Percentiles rank a stretch among this genome's conserved stretches.
These are phyloP conservation scores for Flaveria brownii DNA, from an alignment of 129 eudicot genomes.

Conservation along the genomic window DNA sequence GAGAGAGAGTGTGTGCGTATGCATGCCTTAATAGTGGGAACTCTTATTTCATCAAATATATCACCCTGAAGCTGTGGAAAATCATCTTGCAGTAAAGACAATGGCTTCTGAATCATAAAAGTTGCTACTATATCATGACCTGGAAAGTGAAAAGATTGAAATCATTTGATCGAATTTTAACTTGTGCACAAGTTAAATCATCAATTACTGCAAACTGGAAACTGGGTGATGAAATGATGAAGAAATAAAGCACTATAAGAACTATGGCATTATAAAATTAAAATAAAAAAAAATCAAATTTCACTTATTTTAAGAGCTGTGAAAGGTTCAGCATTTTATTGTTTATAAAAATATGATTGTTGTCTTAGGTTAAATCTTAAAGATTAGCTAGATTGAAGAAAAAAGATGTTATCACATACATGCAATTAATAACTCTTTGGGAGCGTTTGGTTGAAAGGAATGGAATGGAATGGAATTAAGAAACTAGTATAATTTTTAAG, in stretches of 20 bases:
- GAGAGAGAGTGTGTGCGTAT: conserved; percentile 22
- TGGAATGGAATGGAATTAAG: no score
- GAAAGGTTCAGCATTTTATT: not conserved
- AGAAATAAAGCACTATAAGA: conserved; percentile 17
- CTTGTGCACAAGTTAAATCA: conserved; percentile 17
- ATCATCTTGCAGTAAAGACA: conserved; percentile 64
- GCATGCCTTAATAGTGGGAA: conserved; percentile 59
- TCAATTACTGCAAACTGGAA: not conserved
- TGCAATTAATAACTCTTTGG: not conserved
- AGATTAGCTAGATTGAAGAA: not conserved
- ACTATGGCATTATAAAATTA: conserved; percentile 6
- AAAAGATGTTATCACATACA: not conserved
- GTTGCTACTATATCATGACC: conserved; percentile 89
- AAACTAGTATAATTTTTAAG: no score
- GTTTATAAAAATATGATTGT: not conserved
- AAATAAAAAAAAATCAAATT: not conserved
- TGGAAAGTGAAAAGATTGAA: conserved; percentile 36
- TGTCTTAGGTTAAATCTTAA: not conserved
- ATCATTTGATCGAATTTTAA: conserved; percentile 18
- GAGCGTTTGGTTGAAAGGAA: no score
- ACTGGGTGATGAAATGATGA: conserved; percentile 17
- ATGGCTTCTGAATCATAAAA: conserved; percentile 66
- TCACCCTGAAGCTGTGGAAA: conserved; percentile 59
- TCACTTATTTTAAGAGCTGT: not conserved
- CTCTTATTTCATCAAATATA: conserved; percentile 76